Conservation (phyloP, 768 basidiomycete genomes). For the Ramaria sp. region DNA sequence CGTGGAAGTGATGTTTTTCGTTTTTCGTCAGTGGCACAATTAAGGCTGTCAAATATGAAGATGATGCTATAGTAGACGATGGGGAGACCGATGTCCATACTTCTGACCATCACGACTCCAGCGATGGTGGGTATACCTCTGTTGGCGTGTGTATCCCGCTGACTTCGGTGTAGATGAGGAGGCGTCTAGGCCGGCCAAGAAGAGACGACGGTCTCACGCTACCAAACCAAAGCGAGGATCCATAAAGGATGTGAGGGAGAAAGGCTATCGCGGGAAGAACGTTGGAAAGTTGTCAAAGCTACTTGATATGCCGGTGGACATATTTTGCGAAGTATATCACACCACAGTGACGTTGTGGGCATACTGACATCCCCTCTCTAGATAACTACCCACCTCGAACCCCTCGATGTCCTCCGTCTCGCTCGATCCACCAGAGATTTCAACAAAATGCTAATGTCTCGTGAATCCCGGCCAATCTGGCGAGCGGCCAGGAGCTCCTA, state of each 20-base stretch:
- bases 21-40: not conserved
- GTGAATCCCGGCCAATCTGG: conserved; percentile 21
- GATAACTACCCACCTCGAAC: conserved; percentile 28
- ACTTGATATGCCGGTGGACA: conserved; percentile 18
- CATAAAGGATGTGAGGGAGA: not conserved
- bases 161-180: not conserved
- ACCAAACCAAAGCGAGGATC: not conserved
- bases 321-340: conserved; percentile 19
- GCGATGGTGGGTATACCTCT: too few relatives aligned
- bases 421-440: conserved; percentile 27
- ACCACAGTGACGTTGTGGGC: not conserved
- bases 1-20: not conserved
- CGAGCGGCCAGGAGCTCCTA: conserved; percentile 21
- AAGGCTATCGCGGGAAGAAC: not conserved
- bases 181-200: not conserved
- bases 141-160: too few relatives aligned
- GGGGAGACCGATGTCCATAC: not conserved
- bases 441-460: conserved; percentile 23
- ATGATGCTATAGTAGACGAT: not conserved
- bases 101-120: too few relatives aligned
- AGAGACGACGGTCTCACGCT: not conserved
- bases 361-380: conserved; percentile 17
- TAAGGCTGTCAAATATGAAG: not conserved
- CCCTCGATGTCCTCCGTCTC: conserved; percentile 32
- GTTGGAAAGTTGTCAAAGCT: conserved; percentile 3